Conservation (phyloP, 495 filamentous ascomycete species). For the Penicillium desertorum region DNA sequence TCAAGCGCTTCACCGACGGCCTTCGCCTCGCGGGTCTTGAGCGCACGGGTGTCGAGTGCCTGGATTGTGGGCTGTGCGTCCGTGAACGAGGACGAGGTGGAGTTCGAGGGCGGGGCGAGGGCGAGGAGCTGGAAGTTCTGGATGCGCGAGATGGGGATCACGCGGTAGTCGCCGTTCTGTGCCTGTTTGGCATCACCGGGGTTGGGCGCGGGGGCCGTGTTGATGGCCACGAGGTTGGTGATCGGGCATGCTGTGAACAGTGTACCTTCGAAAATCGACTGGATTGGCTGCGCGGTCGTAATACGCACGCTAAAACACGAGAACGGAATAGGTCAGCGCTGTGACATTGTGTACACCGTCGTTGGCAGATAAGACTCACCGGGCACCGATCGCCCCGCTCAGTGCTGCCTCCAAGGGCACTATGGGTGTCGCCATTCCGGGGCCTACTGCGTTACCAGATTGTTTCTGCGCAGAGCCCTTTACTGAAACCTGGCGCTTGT, state of each 20-base stretch:
- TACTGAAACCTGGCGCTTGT: slow-evolving; percentile 47
- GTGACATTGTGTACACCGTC: slow-evolving; percentile 2
- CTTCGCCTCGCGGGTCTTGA: slow-evolving; percentile 54
- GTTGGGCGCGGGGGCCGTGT: slow-evolving; percentile 42
- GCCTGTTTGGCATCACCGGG: slow-evolving; percentile 40
- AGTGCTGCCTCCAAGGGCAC: slow-evolving; percentile 49
- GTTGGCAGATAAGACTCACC: slow-evolving; percentile 35
- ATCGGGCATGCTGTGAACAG: slow-evolving; percentile 67
- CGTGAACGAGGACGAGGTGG: slow-evolving; percentile 42
- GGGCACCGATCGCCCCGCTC: slow-evolving; percentile 53
- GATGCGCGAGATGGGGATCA: slow-evolving; percentile 63
- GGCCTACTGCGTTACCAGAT: slow-evolving; percentile 26
- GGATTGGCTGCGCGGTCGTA: slow-evolving; percentile 53
- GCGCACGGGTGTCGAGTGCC: slow-evolving; percentile 51
- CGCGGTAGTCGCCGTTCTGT: slow-evolving; percentile 58
- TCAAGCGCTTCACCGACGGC: slow-evolving; percentile 55
- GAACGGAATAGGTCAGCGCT: slow-evolving; percentile 4
- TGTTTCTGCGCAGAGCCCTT: slow-evolving; percentile 38
- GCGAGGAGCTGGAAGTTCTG: slow-evolving; percentile 59
- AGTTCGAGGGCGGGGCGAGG: slow-evolving; percentile 58
- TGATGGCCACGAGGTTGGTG: slow-evolving; percentile 64
- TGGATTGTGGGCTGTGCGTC: slow-evolving; percentile 43
- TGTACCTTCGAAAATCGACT: slow-evolving; percentile 57
- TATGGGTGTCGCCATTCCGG: slow-evolving; percentile 42
- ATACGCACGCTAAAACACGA: slow-evolving; percentile 54